Percentiles rank a stretch among this genome's conserved stretches.
Conservation (phyloP, 805 yeast genomes). For the Wickerhamiella siamensis region DNA sequence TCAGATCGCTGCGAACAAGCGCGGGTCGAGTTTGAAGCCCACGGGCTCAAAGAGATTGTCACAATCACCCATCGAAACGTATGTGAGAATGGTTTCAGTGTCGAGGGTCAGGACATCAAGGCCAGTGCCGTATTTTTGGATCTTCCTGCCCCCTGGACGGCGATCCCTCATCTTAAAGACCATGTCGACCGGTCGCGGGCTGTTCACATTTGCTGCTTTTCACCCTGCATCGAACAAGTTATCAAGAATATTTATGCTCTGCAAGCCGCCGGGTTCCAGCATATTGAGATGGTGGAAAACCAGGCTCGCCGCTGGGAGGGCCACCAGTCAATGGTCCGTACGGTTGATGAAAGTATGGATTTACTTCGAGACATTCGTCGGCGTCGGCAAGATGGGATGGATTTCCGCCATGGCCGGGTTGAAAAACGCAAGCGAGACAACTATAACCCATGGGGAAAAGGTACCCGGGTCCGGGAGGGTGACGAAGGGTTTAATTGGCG, state of each 20-base stretch:
- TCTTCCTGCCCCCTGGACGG: constrained; percentile 94
- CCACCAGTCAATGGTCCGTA: constrained; percentile 73
- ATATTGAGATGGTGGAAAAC: constrained; percentile 84
- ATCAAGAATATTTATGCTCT: constrained; percentile 68
- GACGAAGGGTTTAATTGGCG: constrained; percentile 69
- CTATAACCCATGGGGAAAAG: constrained; percentile 88
- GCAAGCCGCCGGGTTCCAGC: constrained; percentile 64
- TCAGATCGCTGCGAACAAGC: constrained; percentile 74
- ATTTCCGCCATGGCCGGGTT: constrained; percentile 18
- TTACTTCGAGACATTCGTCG: constrained; percentile 67
- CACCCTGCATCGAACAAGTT: constrained; percentile 97
- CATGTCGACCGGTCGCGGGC: constrained; percentile 30
- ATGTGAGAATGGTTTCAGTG: constrained; percentile 67
- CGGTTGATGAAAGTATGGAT: constrained; percentile 63
- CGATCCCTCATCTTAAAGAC: constrained; percentile 54
- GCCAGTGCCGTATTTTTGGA: constrained; percentile 78
- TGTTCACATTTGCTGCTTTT: constrained; percentile 80
- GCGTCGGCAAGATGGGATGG: constrained; percentile 41
- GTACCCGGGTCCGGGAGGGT: constrained; percentile 74
- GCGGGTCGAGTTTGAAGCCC: constrained; percentile 54
- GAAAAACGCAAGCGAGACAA: constrained; percentile 9
- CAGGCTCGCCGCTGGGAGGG: constrained; percentile 80
- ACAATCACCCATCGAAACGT: constrained; percentile 81
- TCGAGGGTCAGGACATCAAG: constrained; percentile 16
- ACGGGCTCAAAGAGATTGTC: constrained; percentile 47